A percentile compares a stretch with the other conserved stretches of the same genome.
These are phyloP conservation scores for Dendryphion nanum DNA, from an alignment of 2,329 filamentous ascomycete genomes.

Conservation along the genomic window DNA sequence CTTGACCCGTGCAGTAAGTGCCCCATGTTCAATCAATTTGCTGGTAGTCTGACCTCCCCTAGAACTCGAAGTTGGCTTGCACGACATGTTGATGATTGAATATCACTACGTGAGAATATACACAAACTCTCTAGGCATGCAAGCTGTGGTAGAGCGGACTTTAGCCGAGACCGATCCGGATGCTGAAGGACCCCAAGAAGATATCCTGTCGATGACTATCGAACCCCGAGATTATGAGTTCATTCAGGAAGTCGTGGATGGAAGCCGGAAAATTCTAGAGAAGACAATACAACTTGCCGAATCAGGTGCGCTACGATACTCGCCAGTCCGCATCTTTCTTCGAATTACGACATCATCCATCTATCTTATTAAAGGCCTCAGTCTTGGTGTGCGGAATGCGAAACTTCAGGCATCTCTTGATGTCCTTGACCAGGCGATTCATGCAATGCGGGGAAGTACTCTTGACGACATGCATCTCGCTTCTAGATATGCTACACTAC, in stretches of 20 bases:
- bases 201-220: constrained; percentile 44
- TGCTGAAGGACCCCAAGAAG: constrained; percentile 32
- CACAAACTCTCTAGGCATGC: constrained; percentile 52
- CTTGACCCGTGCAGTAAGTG: constrained; percentile 37
- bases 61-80: constrained; percentile 40
- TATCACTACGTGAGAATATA: constrained; percentile 47
- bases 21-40: not conserved
- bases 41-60: constrained; percentile 1
- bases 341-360: constrained; percentile 56
- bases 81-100: constrained; percentile 54
- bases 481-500: constrained; percentile 50
- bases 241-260: constrained; percentile 57
- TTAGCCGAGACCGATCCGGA: constrained; percentile 41
- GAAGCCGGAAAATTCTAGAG: constrained; percentile 52
- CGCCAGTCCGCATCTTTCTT: constrained; percentile 54
- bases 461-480: constrained; percentile 54
- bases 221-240: constrained; percentile 54
- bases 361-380: constrained; percentile 53
- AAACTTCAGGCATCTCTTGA: constrained; percentile 51
- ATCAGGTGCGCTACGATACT: constrained; percentile 48
- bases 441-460: constrained; percentile 48
- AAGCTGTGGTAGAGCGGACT: constrained; percentile 57
- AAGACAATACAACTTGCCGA: constrained; percentile 51
- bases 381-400: constrained; percentile 49
- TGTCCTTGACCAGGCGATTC: constrained; percentile 49